Evolutionary conservation across 2,329 filamentous ascomycete species (phyloP).

Genomic region (Xylogone sp.): DNA sequence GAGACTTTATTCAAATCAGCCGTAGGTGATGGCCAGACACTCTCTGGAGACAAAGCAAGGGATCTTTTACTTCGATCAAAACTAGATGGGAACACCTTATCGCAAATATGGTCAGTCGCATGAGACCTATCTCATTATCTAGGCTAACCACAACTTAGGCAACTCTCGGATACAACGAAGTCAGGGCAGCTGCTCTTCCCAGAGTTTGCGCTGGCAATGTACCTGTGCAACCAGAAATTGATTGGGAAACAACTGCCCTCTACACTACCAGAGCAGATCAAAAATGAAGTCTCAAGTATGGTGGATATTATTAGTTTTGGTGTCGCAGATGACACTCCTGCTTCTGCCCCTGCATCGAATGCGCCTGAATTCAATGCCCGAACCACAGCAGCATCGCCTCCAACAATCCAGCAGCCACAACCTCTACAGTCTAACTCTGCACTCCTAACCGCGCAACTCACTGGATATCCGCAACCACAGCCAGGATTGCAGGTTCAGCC

Average conservation of each 20-base stretch:
- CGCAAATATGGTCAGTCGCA: conserved; percentile 78
- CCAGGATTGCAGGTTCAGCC: conserved; percentile 62
- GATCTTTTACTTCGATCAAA: conserved; percentile 87
- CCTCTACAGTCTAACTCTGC: conserved; percentile 71
- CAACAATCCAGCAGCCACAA: conserved; percentile 64
- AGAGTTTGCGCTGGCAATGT: conserved; percentile 97
- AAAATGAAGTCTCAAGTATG: conserved; percentile 98
- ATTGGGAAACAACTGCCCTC: conserved; percentile 79
- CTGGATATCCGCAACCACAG: conserved; percentile 54
- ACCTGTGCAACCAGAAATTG: conserved; percentile 90
- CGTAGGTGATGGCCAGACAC: conserved; percentile 75
- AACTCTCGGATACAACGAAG: conserved; percentile 90
- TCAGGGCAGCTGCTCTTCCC: conserved; percentile 95
- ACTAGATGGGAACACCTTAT: conserved; percentile 80
- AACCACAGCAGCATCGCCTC: conserved; percentile 44
- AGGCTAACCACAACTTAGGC: conserved; percentile 49
- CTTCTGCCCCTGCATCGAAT: conserved; percentile 34
- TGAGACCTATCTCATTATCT: conserved; percentile 13
- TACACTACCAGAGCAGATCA: conserved; percentile 75
- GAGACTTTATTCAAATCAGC: conserved; percentile 97
- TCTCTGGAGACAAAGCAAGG: conserved; percentile 89
- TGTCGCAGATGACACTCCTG: conserved; percentile 67
- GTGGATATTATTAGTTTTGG: conserved; percentile 98
- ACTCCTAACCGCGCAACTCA: conserved; percentile 63
- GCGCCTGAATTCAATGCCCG: conserved; percentile 62